These are phyloP conservation scores for Leishmania tarentolae DNA, from an alignment of 208 protist species.

Conservation along the genomic window DNA sequence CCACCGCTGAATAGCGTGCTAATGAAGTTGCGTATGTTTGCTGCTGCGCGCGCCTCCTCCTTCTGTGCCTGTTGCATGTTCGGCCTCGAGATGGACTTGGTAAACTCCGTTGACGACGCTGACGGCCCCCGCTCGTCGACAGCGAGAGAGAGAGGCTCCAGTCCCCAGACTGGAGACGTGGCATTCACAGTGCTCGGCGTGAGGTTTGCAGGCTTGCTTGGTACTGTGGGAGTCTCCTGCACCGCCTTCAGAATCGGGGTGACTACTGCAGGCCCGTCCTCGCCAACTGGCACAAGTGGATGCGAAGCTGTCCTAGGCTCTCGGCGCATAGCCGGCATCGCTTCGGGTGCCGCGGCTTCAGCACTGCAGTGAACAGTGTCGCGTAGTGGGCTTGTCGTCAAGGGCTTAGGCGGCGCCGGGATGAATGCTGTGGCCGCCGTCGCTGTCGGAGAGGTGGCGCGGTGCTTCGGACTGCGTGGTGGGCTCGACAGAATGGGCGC, in stretches of 20 bases:
- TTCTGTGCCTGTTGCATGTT: conserved; percentile 17
- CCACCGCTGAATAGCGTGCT: conserved; percentile 32
- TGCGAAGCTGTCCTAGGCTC: background rate
- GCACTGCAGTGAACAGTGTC: conserved; percentile 12
- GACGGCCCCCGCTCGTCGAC: background rate
- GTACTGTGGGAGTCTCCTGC: conserved; percentile 4
- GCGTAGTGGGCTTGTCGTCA: conserved; percentile 45
- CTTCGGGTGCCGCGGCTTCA: background rate
- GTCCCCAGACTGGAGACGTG: background rate
- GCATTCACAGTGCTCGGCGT: background rate
- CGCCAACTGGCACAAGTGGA: conserved; percentile 37
- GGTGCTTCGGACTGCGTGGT: conserved; percentile 2
- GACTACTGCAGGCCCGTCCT: conserved; percentile 13
- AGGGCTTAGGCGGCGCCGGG: conserved; percentile 39
- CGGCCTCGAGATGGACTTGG: conserved; percentile 30
- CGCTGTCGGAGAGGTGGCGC: background rate
- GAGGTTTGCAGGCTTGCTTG: background rate
- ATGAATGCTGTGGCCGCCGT: conserved; percentile 3
- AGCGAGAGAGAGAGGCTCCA: background rate
- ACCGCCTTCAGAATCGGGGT: conserved; percentile 2
- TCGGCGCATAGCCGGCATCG: conserved; percentile 1
- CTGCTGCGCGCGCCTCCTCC: conserved; percentile 23
- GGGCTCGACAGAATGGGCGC: conserved; percentile 9
- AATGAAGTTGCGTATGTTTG: conserved; percentile 42
- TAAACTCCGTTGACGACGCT: conserved; percentile 22